phyloP scores from a whole-genome alignment of 225 moss, liverwort and hornwort genomes.

The Polytrichum formosum region DNA sequence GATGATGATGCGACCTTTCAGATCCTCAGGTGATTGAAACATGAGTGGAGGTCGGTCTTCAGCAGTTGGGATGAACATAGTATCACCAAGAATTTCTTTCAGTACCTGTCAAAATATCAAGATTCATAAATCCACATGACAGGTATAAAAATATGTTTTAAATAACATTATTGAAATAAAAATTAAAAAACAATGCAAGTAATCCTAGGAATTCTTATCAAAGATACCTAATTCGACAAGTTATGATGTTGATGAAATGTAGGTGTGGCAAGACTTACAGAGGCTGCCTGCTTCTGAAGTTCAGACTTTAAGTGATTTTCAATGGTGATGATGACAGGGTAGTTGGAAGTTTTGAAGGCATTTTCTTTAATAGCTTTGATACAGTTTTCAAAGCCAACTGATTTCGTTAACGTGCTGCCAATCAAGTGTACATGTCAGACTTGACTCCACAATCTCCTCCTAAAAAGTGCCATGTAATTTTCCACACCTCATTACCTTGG shows the following conservation, averaged over 20 bases:
- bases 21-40: conserved; percentile 69
- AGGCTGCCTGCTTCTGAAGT: conserved; percentile 60
- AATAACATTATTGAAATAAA: too few relatives aligned
- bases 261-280: conserved; percentile 39
- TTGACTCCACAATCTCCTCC: not conserved
- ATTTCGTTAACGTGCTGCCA: conserved; percentile 75
- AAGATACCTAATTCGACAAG: not conserved
- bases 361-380: conserved; percentile 71
- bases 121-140: not conserved
- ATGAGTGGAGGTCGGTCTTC: conserved; percentile 56
- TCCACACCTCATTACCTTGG: too few relatives aligned
- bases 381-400: conserved; percentile 75
- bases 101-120: conserved; percentile 28
- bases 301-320: conserved; percentile 69
- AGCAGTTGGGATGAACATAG: conserved; percentile 47
- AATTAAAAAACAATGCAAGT: not conserved
- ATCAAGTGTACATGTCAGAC: not conserved
- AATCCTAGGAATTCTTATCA: not conserved
- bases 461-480: not conserved
- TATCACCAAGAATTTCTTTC: conserved; percentile 47
- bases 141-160: too few relatives aligned
- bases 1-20: conserved; percentile 72
- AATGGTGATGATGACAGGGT: conserved; percentile 83
- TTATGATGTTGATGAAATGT: not conserved
- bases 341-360: conserved; percentile 69